These are phyloP conservation scores for Hypoxylon rubiginosum DNA, from an alignment of 2,329 filamentous ascomycete species.

Conservation along the genomic window DNA sequence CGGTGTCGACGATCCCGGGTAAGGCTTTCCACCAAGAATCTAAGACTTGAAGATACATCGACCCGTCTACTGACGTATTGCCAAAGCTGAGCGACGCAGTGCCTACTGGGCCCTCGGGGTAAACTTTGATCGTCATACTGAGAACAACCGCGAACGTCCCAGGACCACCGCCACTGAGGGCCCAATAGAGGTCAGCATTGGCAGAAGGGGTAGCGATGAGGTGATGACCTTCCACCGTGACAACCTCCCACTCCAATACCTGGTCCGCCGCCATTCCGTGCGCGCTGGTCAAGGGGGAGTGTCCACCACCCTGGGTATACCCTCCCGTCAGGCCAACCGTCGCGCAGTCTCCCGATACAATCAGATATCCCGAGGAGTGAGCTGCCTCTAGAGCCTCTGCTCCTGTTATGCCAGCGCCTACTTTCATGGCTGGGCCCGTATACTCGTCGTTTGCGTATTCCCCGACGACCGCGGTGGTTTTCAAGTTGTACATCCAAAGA, in stretches of 20 bases:
- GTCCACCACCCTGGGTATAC: constrained; percentile 69
- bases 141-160: constrained; percentile 67
- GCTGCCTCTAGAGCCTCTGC: no score
- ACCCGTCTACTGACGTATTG: no score
- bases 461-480: constrained; percentile 46
- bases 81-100: constrained; percentile 17
- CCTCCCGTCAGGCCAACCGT: constrained; percentile 68
- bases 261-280: constrained; percentile 68
- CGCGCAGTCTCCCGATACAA: constrained; percentile 61
- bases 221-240: constrained; percentile 60
- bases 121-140: constrained; percentile 63
- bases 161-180: constrained; percentile 64
- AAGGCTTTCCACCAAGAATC: no score
- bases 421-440: constrained; percentile 59
- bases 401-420: constrained; percentile 63
- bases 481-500: constrained; percentile 59
- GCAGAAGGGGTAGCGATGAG: constrained; percentile 58
- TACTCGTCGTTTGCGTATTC: constrained; percentile 54
- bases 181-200: constrained; percentile 69
- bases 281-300: constrained; percentile 59
- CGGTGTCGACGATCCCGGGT: no score
- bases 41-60: no score
- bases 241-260: constrained; percentile 63
- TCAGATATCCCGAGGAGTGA: constrained; percentile 52
- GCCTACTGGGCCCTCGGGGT: constrained; percentile 51